A percentile compares a stretch with the other conserved stretches of the same genome.
Evolutionary conservation across 1,139 yeast species (phyloP).

Genomic region (Keqinozyma sinolaborantium): DNA sequence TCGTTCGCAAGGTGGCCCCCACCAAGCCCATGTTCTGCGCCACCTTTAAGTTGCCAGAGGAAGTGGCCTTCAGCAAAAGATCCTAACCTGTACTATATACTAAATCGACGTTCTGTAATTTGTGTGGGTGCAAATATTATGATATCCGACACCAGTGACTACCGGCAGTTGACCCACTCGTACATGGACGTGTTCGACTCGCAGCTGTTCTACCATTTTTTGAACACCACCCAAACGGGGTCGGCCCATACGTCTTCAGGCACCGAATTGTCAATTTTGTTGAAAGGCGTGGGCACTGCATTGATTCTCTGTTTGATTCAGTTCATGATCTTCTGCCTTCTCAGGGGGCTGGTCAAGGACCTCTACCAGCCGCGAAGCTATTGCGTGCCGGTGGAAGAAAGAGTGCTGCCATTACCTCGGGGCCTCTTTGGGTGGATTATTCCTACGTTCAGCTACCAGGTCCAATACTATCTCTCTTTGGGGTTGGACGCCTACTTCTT

Average conservation of each 20-base stretch:
- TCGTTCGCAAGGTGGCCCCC: conserved; percentile 93
- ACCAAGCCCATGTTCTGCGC: conserved; percentile 96
- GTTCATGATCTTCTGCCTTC: conserved; percentile 46
- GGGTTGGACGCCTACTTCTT: conserved; percentile 71
- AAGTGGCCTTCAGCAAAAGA: conserved; percentile 55
- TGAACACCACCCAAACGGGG: conserved; percentile 58
- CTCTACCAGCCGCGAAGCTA: conserved; percentile 58
- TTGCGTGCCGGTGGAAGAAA: conserved; percentile 36
- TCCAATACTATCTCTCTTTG: conserved; percentile 39
- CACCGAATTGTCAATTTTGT: conserved; percentile 32
- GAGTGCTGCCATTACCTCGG: conserved; percentile 33
- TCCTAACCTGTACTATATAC: neutral
- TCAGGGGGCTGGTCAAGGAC: conserved; percentile 43
- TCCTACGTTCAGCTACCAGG: conserved; percentile 36
- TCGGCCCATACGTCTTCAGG: conserved; percentile 45
- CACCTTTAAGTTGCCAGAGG: conserved; percentile 70
- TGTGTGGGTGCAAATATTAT: conserved; percentile 6
- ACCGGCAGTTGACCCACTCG: conserved; percentile 19
- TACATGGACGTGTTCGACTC: conserved; percentile 27
- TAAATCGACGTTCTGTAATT: neutral
- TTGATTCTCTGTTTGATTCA: conserved; percentile 50
- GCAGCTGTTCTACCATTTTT: conserved; percentile 30
- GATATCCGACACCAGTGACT: conserved; percentile 16
- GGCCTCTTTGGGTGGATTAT: conserved; percentile 48
- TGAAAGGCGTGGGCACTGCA: conserved; percentile 51